Evolutionary conservation across 2,329 filamentous ascomycete genomes (phyloP).

Genomic region (Talaromyces sp.): DNA sequence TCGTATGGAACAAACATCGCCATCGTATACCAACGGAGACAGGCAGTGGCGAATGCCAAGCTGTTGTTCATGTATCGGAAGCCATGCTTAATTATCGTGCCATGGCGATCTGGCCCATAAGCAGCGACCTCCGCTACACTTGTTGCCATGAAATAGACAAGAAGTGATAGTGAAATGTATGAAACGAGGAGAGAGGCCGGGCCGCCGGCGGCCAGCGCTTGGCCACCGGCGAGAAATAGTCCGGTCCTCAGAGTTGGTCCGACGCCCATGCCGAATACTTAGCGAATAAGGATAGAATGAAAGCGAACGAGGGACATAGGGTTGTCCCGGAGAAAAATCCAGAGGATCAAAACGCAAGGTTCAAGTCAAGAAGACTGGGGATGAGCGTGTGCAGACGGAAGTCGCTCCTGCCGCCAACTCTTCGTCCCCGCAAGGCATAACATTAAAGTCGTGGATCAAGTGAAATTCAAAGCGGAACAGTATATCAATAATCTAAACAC

Average conservation of each 20-base stretch:
- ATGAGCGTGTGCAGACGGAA: background rate
- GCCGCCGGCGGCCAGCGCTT: conserved; percentile 55
- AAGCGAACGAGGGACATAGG: background rate
- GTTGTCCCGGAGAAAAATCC: background rate
- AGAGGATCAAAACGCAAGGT: too few species aligned
- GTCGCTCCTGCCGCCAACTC: conserved; percentile 17
- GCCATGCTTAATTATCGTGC: conserved; percentile 44
- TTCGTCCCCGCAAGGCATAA: background rate
- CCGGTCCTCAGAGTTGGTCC: conserved; percentile 61
- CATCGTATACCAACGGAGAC: conserved; percentile 50
- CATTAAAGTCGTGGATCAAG: background rate
- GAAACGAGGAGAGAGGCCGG: conserved; percentile 56
- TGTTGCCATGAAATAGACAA: conserved; percentile 53
- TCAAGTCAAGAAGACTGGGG: background rate
- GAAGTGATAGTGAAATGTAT: conserved; percentile 52
- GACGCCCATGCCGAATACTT: conserved; percentile 52
- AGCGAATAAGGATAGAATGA: conserved; percentile 8
- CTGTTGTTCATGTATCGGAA: conserved; percentile 44
- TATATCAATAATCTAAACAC: background rate
- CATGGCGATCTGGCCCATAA: conserved; percentile 41
- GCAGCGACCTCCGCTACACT: conserved; percentile 43
- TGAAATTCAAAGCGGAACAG: background rate
- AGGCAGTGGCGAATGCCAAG: conserved; percentile 42
- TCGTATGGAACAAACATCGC: conserved; percentile 57
- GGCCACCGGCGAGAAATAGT: conserved; percentile 58